These are phyloP conservation scores for Stereum hirsutum DNA, from an alignment of 1,284 basidiomycete genomes.

Conservation along the genomic window DNA sequence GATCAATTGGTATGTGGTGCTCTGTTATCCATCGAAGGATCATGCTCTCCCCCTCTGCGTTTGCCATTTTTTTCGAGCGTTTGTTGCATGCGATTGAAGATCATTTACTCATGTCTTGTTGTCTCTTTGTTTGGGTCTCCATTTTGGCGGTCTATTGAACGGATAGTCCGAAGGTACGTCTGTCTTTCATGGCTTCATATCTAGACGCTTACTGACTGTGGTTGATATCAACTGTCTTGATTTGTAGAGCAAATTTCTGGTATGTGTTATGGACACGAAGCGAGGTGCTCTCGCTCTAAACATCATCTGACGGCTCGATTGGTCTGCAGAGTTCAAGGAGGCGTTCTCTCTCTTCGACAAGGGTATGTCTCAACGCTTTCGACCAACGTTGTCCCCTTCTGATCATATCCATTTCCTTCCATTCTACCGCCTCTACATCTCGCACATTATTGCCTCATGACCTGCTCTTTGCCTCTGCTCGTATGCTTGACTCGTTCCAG, in stretches of 20 bases:
- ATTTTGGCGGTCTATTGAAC: too few species aligned
- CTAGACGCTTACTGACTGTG: too few species aligned
- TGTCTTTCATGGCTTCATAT: not conserved
- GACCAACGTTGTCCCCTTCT: not conserved
- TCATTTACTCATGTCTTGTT: conserved; percentile 1
- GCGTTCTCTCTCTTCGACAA: conserved; percentile 93
- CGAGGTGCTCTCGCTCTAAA: not conserved
- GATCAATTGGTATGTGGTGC: conserved; percentile 70
- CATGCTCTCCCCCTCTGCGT: too few species aligned
- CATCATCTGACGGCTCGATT: conserved; percentile 12
- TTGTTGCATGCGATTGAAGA: conserved; percentile 5
- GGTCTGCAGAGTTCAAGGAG: conserved; percentile 69
- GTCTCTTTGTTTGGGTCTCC: not conserved
- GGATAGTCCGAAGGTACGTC: not conserved
- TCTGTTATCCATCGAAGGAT: too few species aligned
- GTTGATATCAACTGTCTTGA: conserved; percentile 2
- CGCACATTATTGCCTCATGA: not conserved
- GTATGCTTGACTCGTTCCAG: conserved; percentile 29
- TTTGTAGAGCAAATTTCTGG: conserved; percentile 60
- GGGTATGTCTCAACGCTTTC: conserved; percentile 39
- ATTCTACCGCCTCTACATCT: not conserved
- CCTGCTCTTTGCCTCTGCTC: not conserved
- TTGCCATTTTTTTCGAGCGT: too few species aligned
- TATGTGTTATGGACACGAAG: conserved; percentile 20
- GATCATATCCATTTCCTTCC: not conserved